These are phyloP conservation scores for Calonectria naviculata DNA, from an alignment of 2,329 filamentous ascomycete species.

Conservation along the genomic window DNA sequence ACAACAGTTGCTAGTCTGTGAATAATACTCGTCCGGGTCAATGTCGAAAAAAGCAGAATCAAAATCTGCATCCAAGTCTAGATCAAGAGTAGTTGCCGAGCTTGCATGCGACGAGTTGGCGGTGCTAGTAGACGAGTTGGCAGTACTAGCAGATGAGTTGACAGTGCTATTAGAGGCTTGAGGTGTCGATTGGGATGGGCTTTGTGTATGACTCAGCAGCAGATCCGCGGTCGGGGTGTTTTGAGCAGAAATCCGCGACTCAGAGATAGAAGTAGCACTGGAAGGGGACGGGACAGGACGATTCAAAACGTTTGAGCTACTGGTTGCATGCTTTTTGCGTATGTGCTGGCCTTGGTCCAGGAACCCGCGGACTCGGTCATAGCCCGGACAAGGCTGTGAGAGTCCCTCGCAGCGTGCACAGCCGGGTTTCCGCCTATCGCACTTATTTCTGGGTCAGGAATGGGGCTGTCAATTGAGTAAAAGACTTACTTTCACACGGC, in stretches of 20 bases:
- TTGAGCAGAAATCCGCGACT: background rate
- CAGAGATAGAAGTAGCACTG: background rate
- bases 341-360: background rate
- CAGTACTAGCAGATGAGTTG: background rate
- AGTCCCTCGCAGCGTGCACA: background rate
- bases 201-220: background rate
- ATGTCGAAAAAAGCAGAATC: background rate
- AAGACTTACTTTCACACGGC: constrained; percentile 3
- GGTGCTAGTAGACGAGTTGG: background rate
- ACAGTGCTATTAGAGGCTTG: background rate
- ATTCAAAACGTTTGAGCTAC: background rate
- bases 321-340: constrained; percentile 2
- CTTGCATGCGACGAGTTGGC: background rate
- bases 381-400: constrained; percentile 1
- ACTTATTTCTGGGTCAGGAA: constrained; percentile 3
- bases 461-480: background rate
- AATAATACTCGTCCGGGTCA: background rate
- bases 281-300: background rate
- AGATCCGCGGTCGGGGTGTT: background rate
- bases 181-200: background rate
- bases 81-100: background rate
- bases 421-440: constrained; percentile 3
- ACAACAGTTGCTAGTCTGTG: background rate
- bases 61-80: background rate
- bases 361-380: background rate